Conservation (phyloP, 1,284 basidiomycete genomes). For the Ganoderma sp. region DNA sequence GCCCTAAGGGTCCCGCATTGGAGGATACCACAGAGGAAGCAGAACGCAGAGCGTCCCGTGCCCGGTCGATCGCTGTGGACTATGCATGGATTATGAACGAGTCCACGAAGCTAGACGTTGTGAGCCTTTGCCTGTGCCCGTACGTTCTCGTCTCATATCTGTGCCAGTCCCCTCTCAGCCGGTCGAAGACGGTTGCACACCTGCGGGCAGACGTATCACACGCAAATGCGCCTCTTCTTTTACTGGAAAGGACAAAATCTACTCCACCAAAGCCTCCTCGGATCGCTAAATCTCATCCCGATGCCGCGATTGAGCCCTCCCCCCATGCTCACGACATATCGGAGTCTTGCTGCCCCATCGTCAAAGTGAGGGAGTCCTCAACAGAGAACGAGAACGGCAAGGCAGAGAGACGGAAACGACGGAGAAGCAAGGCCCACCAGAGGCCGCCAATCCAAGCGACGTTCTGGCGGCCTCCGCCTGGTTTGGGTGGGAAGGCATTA, state of each 20-base stretch:
- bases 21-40: conserved; percentile 43
- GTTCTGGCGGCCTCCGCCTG: conserved; percentile 41
- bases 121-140: conserved; percentile 27
- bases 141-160: background rate
- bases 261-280: conserved; percentile 17
- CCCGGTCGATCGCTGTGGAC: conserved; percentile 42
- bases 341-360: conserved; percentile 30
- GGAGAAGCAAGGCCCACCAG: conserved; percentile 22
- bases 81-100: conserved; percentile 37
- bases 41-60: conserved; percentile 34
- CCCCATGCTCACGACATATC: conserved; percentile 32
- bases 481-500: conserved; percentile 39
- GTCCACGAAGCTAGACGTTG: conserved; percentile 31
- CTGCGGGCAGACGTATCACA: conserved; percentile 19
- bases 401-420: conserved; percentile 22
- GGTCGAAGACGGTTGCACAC: conserved; percentile 25
- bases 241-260: conserved; percentile 32
- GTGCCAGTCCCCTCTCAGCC: background rate
- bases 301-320: conserved; percentile 27
- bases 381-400: conserved; percentile 9
- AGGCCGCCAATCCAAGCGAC: conserved; percentile 34
- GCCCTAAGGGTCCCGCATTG: conserved; percentile 37
- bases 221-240: conserved; percentile 25
- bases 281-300: conserved; percentile 12
- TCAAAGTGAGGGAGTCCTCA: conserved; percentile 7